Percentiles rank a stretch among this genome's conserved stretches.
Evolutionary conservation across 108 stramenopile genomes (phyloP).

Genomic region (Skeletonema potamos): DNA sequence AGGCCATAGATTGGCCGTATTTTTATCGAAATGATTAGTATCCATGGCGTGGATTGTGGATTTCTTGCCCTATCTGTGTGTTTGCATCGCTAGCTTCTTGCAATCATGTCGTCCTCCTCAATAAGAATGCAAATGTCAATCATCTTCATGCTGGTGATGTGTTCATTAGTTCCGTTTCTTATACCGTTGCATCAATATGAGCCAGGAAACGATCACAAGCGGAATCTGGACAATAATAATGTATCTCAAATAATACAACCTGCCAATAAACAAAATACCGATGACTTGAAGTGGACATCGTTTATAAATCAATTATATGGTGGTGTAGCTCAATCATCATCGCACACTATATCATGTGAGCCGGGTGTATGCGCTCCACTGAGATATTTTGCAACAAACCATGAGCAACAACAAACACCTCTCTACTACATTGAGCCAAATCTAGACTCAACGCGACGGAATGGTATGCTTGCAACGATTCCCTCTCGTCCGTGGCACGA

Average conservation of each 20-base stretch:
- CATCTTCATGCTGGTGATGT: not conserved
- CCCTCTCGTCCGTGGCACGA: constrained; percentile 44
- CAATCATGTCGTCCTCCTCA: not conserved
- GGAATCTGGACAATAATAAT: not conserved
- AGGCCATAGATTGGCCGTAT: too few species aligned
- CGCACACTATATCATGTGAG: not conserved
- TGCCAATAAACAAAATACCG: not conserved
- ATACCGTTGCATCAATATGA: not conserved
- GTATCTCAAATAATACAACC: not conserved
- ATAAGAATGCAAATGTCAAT: not conserved
- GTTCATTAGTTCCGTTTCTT: not conserved
- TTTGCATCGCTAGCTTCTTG: not conserved
- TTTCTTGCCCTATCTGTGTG: too few species aligned
- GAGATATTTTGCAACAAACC: constrained; percentile 37
- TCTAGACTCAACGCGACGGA: constrained; percentile 14
- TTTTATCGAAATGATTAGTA: too few species aligned
- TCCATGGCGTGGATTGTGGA: too few species aligned
- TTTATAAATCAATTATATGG: not conserved
- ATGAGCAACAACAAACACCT: not conserved
- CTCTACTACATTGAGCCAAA: constrained; percentile 38
- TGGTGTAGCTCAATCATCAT: not conserved
- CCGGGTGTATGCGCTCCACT: constrained; percentile 29
- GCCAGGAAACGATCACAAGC: not conserved
- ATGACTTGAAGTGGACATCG: not conserved
- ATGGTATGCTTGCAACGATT: constrained; percentile 17